Base-by-base conservation (phyloP, 306 rosid species). In the Prunus mume region DNA sequence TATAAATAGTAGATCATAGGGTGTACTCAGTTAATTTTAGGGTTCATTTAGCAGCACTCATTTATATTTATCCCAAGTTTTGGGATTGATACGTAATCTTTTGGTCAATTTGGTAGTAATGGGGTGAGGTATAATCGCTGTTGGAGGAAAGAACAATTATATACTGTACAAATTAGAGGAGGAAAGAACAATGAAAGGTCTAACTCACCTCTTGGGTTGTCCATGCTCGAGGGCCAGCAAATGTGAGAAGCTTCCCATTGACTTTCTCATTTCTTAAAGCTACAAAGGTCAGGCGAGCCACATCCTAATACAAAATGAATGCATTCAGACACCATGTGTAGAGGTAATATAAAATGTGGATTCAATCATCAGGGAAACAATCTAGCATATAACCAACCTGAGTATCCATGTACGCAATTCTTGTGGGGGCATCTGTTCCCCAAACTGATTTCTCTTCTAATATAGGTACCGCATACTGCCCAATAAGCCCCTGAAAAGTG, bases 141-240 rank as follows among this genome's bases (percentile, higher is more conserved):
- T 38, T 38, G 43, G 43, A 38, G 43, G 43, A 38, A 38, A 38
- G 9, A 7, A 38, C 8, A 20, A 24, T 58, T 20, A 3, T 34
- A 15, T 38, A 57, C 30, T 4, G 10, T 28, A 6, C 43, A 20
- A 41, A 22, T 3, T 38, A 24, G 27, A 52, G 15, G 49, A 25
- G 22, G 41, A 14, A 22, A 43, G 68, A 27, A 52, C 6, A 58
- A 45, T 25, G 6, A 18, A 34, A 20, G 58, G 65, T 22, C 43
- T 2, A 50, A 20, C 6, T 73, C 84, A 89, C 97, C 93, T 92
- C 98, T 82, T 95, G 97, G 84, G 97, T 92, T 71, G 97, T 92
- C 98, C 98, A 95, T 24, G 98, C 96, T 54, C 97, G 93, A 47
- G 98, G 97, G 46, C 98, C 98, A 25, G 98, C 96, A 86, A 95